Conservation (phyloP, 148 eudicot species). For the Rhododendron henanense region DNA sequence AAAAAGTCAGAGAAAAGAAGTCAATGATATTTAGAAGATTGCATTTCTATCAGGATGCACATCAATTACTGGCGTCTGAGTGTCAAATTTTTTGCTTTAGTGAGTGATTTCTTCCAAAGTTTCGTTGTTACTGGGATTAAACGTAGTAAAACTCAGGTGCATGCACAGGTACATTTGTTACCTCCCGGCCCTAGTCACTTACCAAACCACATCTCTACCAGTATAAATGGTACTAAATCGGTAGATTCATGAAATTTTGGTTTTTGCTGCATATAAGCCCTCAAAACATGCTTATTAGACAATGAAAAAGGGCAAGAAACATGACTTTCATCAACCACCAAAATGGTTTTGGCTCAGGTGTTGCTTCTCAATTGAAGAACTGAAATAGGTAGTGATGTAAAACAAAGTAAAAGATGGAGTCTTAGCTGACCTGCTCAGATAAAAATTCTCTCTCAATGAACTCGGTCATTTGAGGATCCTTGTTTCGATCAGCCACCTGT, state of each 20-base stretch:
- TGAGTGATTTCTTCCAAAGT: background rate
- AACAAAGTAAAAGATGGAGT: background rate
- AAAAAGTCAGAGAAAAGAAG: background rate
- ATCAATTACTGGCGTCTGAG: background rate
- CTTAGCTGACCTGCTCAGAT: slow-evolving; percentile 59
- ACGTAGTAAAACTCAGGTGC: background rate
- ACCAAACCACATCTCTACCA: background rate
- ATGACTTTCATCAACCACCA: background rate
- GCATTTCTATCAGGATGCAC: background rate
- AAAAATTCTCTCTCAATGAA: slow-evolving; percentile 70
- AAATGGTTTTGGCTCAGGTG: background rate
- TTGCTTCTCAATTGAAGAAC: background rate
- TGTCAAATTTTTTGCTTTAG: background rate
- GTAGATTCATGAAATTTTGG: background rate
- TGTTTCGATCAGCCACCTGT: slow-evolving; percentile 66
- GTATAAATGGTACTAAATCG: background rate
- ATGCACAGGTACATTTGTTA: background rate
- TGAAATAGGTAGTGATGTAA: background rate
- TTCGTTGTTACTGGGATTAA: background rate
- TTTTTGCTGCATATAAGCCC: background rate
- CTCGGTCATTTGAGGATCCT: slow-evolving; percentile 71
- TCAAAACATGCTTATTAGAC: background rate
- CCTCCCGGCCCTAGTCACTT: background rate
- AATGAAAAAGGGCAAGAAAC: background rate
- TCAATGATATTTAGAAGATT: background rate